Conservation (phyloP, 208 protist species). For the Leishmania mexicana region DNA sequence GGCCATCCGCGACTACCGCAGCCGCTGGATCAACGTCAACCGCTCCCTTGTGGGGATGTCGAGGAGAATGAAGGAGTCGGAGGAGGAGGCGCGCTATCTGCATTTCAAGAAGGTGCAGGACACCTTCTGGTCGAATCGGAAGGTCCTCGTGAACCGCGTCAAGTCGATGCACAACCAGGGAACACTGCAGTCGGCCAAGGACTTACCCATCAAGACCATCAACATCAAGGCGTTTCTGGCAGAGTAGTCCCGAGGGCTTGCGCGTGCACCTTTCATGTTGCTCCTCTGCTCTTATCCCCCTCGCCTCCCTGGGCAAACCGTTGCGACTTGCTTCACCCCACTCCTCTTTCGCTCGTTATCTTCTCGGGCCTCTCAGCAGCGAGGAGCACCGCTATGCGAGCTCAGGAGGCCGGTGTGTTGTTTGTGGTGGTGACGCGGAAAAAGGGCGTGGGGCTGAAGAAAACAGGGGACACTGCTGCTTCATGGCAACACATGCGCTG, state of each 20-base stretch:
- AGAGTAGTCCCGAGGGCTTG: constrained; percentile 32
- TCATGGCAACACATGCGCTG: neutral
- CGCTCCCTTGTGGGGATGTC: constrained; percentile 91
- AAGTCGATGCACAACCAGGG: constrained; percentile 92
- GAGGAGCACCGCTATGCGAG: neutral
- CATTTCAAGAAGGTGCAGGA: constrained; percentile 86
- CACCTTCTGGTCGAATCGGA: constrained; percentile 90
- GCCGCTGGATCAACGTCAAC: constrained; percentile 92
- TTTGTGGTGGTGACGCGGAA: neutral
- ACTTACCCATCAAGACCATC: constrained; percentile 85
- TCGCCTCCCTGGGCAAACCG: neutral
- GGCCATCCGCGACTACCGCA: constrained; percentile 86
- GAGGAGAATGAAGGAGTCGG: constrained; percentile 82
- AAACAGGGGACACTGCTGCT: neutral
- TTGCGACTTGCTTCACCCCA: neutral
- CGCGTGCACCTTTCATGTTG: neutral
- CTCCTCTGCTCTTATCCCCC: neutral
- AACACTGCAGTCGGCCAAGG: constrained; percentile 66
- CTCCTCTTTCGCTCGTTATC: neutral
- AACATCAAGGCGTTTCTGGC: constrained; percentile 88
- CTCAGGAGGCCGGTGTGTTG: neutral
- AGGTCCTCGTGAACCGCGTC: constrained; percentile 89
- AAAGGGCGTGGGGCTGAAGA: neutral
- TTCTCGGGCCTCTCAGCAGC: neutral
- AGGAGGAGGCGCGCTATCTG: constrained; percentile 90